Evolutionary conservation across 495 filamentous ascomycete species (phyloP).

Genomic region (Aspergillus affinis): DNA sequence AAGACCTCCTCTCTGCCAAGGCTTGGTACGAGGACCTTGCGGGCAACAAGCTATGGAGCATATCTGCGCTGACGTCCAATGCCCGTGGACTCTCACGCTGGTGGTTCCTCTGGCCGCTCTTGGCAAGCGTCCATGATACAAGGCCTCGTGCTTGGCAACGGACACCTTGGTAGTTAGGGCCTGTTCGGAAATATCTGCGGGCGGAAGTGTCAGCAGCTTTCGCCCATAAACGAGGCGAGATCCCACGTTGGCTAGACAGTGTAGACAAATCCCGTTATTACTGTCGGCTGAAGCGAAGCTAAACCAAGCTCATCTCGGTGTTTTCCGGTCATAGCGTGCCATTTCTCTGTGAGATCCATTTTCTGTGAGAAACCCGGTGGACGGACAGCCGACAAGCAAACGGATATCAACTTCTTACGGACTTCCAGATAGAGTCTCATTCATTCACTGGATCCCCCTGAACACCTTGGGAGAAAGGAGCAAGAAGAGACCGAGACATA

Average conservation of each 20-base stretch:
- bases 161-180: constrained; percentile 12
- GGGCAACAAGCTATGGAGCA: constrained; percentile 1
- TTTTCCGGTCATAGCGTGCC: background rate
- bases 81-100: background rate
- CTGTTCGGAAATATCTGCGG: constrained; percentile 2
- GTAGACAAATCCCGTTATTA: no score
- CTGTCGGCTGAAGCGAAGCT: background rate
- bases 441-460: background rate
- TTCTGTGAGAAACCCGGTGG: background rate
- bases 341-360: background rate
- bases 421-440: background rate
- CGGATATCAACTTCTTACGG: background rate
- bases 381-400: background rate
- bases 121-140: background rate
- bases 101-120: background rate
- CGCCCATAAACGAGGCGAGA: no score
- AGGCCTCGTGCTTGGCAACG: constrained; percentile 3
- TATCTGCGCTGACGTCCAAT: background rate
- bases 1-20: constrained; percentile 4
- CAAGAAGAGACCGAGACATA: background rate
- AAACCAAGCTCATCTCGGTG: background rate
- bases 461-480: constrained; percentile 7
- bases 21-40: constrained; percentile 7
- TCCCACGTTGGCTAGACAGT: no score
- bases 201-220: background rate